A percentile compares a stretch with the other conserved stretches of the same genome.
phyloP scores from a whole-genome alignment of 2,329 filamentous ascomycete species.

The Fragosphaeria purpurea region DNA sequence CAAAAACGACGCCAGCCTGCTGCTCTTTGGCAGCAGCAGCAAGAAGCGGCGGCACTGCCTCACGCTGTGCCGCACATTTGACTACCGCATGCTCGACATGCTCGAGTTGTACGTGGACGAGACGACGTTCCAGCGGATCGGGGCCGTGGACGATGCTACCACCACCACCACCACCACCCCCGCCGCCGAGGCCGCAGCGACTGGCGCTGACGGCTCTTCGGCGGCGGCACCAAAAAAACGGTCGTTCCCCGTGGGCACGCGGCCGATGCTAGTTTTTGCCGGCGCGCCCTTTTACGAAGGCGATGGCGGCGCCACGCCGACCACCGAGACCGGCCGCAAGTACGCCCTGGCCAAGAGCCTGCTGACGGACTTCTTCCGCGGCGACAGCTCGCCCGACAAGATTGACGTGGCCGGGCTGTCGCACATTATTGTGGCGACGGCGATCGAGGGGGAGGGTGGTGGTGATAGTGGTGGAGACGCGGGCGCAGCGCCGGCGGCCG shows the following conservation, averaged over 20 bases:
- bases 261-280: conserved; percentile 81
- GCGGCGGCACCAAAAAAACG: conserved; percentile 7
- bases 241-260: conserved; percentile 69
- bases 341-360: conserved; percentile 83
- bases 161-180: conserved; percentile 21
- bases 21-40: conserved; percentile 68
- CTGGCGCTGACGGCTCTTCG: background rate
- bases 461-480: conserved; percentile 5
- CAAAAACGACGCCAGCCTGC: conserved; percentile 78
- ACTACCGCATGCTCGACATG: conserved; percentile 88
- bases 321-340: conserved; percentile 12
- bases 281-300: conserved; percentile 48
- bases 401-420: conserved; percentile 93
- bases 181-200: too few species aligned
- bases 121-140: conserved; percentile 57
- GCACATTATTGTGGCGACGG: conserved; percentile 75
- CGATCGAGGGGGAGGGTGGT: conserved; percentile 43
- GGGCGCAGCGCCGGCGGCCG: conserved; percentile 19
- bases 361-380: conserved; percentile 84
- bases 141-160: conserved; percentile 57
- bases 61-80: conserved; percentile 73
- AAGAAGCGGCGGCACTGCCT: conserved; percentile 95
- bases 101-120: conserved; percentile 77
- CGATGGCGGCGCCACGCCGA: conserved; percentile 53
- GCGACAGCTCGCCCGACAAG: conserved; percentile 61